phyloP scores from a whole-genome alignment of 164 flowering plant genomes.

The Umbellularia californica region DNA sequence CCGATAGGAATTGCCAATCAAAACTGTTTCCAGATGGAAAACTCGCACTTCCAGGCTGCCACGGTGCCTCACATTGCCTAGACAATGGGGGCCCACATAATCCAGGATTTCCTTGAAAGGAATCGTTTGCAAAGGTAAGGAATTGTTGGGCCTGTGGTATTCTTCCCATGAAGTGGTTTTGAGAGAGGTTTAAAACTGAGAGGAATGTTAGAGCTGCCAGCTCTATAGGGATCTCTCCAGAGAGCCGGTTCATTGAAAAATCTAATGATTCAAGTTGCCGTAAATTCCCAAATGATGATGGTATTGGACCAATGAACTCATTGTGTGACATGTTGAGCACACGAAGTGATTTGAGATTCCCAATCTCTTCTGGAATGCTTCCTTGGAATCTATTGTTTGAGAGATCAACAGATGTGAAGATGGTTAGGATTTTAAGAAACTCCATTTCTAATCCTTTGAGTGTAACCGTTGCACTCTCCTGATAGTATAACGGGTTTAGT shows the following conservation, averaged over 20 bases:
- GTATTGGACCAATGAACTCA: constrained; percentile 9
- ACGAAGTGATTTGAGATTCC: constrained; percentile 1
- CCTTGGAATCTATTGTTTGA: constrained; percentile 14
- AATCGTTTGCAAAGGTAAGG: constrained; percentile 3
- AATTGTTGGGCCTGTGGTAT: constrained; percentile 18
- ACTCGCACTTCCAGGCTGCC: too few relatives aligned
- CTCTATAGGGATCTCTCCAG: constrained; percentile 14
- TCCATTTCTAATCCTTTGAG: constrained; percentile 6
- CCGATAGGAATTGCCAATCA: constrained; percentile 37
- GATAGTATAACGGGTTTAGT: constrained; percentile 1
- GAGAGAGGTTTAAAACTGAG: constrained; percentile 12
- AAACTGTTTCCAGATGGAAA: neutral
- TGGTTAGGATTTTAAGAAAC: constrained; percentile 9
- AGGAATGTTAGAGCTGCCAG: constrained; percentile 12
- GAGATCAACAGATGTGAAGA: constrained; percentile 10
- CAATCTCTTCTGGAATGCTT: constrained; percentile 1
- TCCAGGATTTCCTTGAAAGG: constrained; percentile 8
- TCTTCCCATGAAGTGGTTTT: constrained; percentile 11
- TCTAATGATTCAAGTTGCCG: constrained; percentile 6
- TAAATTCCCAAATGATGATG: constrained; percentile 6
- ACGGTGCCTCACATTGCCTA: neutral
- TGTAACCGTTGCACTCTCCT: constrained; percentile 5
- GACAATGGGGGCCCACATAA: constrained; percentile 18
- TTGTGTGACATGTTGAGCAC: constrained; percentile 10
- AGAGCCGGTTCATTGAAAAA: constrained; percentile 10